Conservation (phyloP, 2,329 filamentous ascomycete species). For the Xylaria sp. region DNA sequence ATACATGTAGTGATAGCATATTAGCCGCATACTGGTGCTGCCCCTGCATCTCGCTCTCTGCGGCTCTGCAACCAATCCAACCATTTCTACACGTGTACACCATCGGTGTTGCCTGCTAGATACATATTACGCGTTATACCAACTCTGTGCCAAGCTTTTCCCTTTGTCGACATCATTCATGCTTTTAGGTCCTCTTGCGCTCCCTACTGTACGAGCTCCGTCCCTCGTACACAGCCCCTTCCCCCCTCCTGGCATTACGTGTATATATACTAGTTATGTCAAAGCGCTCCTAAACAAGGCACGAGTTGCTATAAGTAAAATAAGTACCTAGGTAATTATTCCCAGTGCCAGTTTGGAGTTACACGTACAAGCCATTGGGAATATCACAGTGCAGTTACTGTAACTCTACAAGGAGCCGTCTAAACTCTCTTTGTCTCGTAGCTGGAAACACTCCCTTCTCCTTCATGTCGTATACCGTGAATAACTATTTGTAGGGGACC, state of each 20-base stretch:
- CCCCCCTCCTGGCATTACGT: conserved; percentile 1
- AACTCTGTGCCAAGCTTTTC: neutral
- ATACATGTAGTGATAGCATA: neutral
- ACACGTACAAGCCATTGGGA: neutral
- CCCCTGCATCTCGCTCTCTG: conserved; percentile 33
- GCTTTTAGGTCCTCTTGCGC: neutral
- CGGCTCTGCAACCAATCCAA: conserved; percentile 34
- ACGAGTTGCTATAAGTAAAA: neutral
- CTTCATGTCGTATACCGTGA: neutral
- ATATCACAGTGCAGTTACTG: neutral
- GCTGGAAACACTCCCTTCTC: neutral
- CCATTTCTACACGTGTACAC: conserved; percentile 25
- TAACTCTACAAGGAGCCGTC: neutral
- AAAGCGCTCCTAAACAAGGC: neutral
- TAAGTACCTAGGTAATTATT: neutral
- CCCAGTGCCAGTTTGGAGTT: too few relatives aligned
- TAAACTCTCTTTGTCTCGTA: conserved; percentile 2
- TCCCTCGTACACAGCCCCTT: too few relatives aligned
- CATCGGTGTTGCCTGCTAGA: neutral
- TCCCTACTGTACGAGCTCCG: neutral
- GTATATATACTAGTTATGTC: neutral
- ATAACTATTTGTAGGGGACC: neutral
- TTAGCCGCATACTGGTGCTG: neutral
- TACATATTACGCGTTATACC: conserved; percentile 13
- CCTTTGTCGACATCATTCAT: conserved; percentile 4